Evolutionary conservation across 192 early-diverging fungal species (phyloP).

Genomic region (Backusella luteola): DNA sequence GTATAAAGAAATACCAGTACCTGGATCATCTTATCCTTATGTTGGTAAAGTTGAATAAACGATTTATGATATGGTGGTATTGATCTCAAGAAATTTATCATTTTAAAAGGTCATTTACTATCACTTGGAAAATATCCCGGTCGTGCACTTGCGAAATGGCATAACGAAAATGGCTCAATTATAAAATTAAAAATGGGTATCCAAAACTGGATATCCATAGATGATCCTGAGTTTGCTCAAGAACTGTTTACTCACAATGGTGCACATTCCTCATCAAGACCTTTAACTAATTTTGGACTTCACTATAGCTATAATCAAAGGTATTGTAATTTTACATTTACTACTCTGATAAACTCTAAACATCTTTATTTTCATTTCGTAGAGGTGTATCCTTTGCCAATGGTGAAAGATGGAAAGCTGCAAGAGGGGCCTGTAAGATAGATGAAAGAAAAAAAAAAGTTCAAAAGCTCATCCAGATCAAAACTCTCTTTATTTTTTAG

Average conservation of each 20-base stretch:
- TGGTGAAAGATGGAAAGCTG: not conserved
- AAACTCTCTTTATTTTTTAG: not conserved
- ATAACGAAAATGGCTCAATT: slow-evolving; percentile 5
- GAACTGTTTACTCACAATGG: not conserved
- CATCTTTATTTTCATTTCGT: not conserved
- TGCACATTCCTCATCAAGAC: not conserved
- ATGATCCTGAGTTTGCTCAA: slow-evolving; percentile 2
- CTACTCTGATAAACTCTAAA: not conserved
- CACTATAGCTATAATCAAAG: not conserved
- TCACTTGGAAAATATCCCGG: not conserved
- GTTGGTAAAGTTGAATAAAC: not conserved
- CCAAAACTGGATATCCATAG: slow-evolving; percentile 8
- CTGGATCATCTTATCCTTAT: not conserved
- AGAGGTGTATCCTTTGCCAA: not conserved
- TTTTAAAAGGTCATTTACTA: not conserved
- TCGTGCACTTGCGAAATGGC: not conserved
- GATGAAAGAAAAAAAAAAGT: not conserved
- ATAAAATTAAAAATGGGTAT: slow-evolving; percentile 3
- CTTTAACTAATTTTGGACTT: not conserved
- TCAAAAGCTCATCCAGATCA: not conserved
- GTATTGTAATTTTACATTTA: not conserved
- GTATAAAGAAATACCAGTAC: slow-evolving; percentile 1
- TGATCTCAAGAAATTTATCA: not conserved
- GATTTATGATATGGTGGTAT: not conserved
- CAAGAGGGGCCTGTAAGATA: not conserved